Base-by-base conservation (phyloP, 2,329 filamentous ascomycete species). In the Emergomyces pasteurianus region DNA sequence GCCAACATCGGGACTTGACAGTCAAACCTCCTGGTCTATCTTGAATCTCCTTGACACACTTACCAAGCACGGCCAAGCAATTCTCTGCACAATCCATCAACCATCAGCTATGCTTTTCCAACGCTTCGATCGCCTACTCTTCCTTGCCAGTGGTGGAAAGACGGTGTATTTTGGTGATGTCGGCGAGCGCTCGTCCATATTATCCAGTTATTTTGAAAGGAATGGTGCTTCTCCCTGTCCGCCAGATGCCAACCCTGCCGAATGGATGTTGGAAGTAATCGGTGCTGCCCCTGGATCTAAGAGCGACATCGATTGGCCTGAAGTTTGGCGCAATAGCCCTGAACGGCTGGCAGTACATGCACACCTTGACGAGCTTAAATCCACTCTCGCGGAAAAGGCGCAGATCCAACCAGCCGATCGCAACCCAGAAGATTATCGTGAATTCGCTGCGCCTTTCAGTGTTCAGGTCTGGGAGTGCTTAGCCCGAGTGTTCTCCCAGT, bases 51-150 rank as follows among this genome's bases (percentile, higher is more conserved):
- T 97, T 43, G 87, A 94, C 74, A 96, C 94, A 75, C 80, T 96
- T 40, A 90, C 90, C 67, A 88, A 92, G 73, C 87, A 86, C 64
- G 92, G 92, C n/a, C 90, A 95, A 72, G 91, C 92, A 56, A 89
- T 96, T 74, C 84, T 96, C n/a, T 96, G 91, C 77, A 96, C 92
- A 0, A 96, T 96, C 64, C 92, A 97, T 73, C 92, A 97, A 74
- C 92, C 92, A 21, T 95, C 90, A 10, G 91, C 91, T 34, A 91
- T 95, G 83, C 81, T 96, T 59, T 96, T 96, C 79, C 89, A 96
- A 72, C 87, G 90, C 61, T 96, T 87, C 58, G 85, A 87, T 62
- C 79, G 81, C 1, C 73, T 87, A 1, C 74, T 87, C 0, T 85
- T 88, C 72, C 78, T 88, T 2, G 83, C 83, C 8, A 80, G 77